Evolutionary conservation across 345 rosid species (phyloP), one percentile per base, ranked within the genome.

Genomic region (Gossypium longicalyx): DNA sequence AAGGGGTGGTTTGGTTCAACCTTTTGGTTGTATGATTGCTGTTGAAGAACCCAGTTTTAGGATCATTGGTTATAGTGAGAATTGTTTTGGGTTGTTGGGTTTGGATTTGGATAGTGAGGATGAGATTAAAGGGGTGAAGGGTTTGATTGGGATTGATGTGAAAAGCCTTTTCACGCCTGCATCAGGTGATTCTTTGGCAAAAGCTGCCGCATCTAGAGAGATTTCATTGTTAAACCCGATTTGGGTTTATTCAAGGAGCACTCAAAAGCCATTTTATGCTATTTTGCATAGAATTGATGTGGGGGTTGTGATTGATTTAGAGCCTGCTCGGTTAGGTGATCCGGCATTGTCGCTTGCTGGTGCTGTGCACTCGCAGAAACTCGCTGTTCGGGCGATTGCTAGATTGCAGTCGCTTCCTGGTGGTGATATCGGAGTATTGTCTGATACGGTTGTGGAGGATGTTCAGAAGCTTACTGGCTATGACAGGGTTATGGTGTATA

Each of bases 391-490:
- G 19, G 96, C 97, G 0, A 91, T 93, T 76, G 83, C 97, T 72
- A 86, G 93, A 88, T 79, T 93, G 78, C 98, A 93, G 75, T 87
- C 95, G 9, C 92, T 91, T 71, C 90, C 93, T 1, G 90, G 90
- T 12, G 95, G 93, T 16, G 96, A 93, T 73, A 86, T 90, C n/a
- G 90, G 93, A 47, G 84, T 82, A 23, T 69, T 93, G 72, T 93
- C 94, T 76, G 98, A 93, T 60, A 87, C 97, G 2, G 84, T 91
- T 74, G 97, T 88, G 70, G 97, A 93, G 82, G 98, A 93, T 83
- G 89, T 91, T 27, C 95, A 87, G 68, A 89, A 86, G 66, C 90
- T 93, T 60, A 90, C 94, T 0, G 97, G 97, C 25, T 93, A 86
- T 80, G 96, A 93, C 71, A 86, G 98, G 77, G 96, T 93, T 34